A percentile compares a stretch with the other conserved stretches of the same genome.
Conservation (phyloP, 345 rosid species). For the Orychophragmus violaceus region DNA sequence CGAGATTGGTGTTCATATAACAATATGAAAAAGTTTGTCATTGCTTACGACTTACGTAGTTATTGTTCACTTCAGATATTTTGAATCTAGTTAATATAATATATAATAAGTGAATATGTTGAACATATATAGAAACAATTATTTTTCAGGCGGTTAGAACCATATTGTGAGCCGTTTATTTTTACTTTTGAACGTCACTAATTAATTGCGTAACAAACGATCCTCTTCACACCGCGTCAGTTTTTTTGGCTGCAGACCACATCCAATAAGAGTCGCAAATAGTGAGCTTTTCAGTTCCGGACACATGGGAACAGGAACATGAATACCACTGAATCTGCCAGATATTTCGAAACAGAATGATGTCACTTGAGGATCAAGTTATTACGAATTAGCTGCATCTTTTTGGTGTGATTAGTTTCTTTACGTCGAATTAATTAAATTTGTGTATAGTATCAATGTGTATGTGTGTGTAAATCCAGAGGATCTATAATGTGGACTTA, state of each 20-base stretch:
- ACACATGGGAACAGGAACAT: conserved; percentile 9
- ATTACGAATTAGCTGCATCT: background rate
- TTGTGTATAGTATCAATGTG: background rate
- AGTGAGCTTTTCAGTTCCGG: background rate
- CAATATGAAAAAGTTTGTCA: background rate
- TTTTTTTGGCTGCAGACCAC: background rate
- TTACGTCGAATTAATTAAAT: background rate
- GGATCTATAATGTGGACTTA: background rate
- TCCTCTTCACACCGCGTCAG: background rate
- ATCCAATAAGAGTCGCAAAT: background rate
- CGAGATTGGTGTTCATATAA: background rate
- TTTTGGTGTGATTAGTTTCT: background rate
- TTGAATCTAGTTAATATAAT: background rate
- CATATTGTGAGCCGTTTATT: background rate
- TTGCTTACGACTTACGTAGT: background rate
- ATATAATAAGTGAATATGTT: background rate
- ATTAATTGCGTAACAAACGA: background rate
- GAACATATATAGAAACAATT: background rate
- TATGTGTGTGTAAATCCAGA: background rate
- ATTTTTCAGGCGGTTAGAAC: background rate
- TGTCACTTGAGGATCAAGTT: background rate
- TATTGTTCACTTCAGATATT: background rate
- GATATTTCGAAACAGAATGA: background rate
- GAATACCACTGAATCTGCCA: background rate
- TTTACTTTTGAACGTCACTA: background rate